Conservation (phyloP, 2,329 filamentous ascomycete species). For the Arthrinium phaeospermum region DNA sequence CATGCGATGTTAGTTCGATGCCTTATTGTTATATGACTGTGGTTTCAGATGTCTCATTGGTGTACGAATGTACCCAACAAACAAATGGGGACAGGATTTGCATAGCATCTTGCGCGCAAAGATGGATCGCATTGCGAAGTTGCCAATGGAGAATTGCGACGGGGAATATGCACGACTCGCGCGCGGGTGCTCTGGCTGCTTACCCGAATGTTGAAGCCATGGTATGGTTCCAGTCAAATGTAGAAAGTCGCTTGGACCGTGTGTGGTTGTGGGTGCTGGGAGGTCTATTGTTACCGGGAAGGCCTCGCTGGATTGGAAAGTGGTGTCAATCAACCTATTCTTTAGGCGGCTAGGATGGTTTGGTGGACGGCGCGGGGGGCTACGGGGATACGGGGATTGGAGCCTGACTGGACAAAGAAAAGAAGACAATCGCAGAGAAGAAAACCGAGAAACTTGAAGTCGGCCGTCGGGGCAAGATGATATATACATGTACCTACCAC, state of each 20-base stretch:
- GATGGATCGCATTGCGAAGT: not conserved
- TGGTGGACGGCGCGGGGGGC: not conserved
- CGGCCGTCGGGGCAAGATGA: not conserved
- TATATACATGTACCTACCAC: not conserved
- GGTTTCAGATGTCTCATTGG: not conserved
- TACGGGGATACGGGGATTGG: not conserved
- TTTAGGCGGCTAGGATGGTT: not conserved
- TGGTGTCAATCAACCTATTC: not conserved
- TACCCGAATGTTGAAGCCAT: slow-evolving; percentile 15
- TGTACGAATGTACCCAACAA: not conserved
- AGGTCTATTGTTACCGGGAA: slow-evolving; percentile 1
- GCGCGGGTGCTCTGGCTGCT: not conserved
- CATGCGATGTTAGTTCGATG: not conserved
- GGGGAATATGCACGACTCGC: not conserved
- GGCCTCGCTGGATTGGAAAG: not conserved
- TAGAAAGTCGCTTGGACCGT: not conserved
- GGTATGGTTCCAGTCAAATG: slow-evolving; percentile 16
- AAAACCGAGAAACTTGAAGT: not conserved
- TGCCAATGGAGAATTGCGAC: not conserved
- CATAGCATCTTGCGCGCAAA: not conserved
- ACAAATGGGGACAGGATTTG: not conserved
- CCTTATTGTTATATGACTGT: not conserved
- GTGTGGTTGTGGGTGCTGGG: not conserved
- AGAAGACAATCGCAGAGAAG: not conserved
- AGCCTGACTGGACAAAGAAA: not conserved